These are phyloP conservation scores for Coniochaeta sp. DNA, from an alignment of 2,329 filamentous ascomycete species.

Conservation along the genomic window DNA sequence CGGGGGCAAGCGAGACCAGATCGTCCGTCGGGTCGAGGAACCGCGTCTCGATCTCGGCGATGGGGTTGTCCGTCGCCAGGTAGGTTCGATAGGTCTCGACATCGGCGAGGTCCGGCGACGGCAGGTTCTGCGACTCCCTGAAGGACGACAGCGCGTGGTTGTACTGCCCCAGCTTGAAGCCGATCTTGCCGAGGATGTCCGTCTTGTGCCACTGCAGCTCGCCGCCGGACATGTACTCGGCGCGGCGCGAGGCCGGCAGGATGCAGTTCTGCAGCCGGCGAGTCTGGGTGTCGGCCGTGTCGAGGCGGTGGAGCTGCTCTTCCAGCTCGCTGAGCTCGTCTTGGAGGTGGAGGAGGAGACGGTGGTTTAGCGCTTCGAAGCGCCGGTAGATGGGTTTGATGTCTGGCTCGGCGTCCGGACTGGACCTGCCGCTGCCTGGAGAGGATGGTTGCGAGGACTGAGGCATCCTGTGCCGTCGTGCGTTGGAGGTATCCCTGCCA, in stretches of 20 bases:
- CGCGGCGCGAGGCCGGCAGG: constrained; percentile 52
- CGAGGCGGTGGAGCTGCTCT: constrained; percentile 64
- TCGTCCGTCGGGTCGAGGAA: constrained; percentile 52
- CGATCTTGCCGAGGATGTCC: constrained; percentile 54
- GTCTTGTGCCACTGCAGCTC: constrained; percentile 55
- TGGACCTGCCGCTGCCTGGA: background rate
- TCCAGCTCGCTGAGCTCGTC: constrained; percentile 79
- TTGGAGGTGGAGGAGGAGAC: constrained; percentile 74
- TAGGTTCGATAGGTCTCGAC: constrained; percentile 43
- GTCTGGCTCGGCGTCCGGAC: background rate
- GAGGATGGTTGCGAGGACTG: constrained; percentile 5
- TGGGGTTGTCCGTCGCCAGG: constrained; percentile 42
- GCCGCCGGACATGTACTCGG: constrained; percentile 43
- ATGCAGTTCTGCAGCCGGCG: constrained; percentile 33
- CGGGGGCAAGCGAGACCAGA: constrained; percentile 35
- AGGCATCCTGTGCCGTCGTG: constrained; percentile 9
- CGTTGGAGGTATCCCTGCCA: background rate
- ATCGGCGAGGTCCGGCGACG: constrained; percentile 36
- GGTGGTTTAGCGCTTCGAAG: constrained; percentile 76
- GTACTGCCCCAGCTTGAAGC: constrained; percentile 60
- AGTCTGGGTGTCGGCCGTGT: constrained; percentile 47
- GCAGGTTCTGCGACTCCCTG: constrained; percentile 40
- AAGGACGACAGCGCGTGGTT: constrained; percentile 56
- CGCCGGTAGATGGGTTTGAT: constrained; percentile 67
- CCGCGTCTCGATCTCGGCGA: constrained; percentile 49